A percentile compares a stretch with the other conserved stretches of the same genome.
phyloP scores from a whole-genome alignment of 305 asterid genomes.

The Ajuga reptans region DNA sequence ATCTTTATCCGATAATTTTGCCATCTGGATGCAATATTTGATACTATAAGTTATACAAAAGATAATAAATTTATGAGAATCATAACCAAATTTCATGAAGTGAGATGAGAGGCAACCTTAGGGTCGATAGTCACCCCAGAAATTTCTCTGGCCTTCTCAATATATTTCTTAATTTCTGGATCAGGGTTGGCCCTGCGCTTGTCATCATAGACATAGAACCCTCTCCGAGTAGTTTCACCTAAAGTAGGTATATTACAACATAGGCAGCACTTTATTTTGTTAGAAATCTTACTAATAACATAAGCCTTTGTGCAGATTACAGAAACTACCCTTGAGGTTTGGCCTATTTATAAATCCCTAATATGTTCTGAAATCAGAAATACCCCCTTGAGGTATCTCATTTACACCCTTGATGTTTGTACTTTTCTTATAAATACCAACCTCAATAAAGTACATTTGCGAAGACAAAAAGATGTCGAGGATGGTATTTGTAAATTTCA shows the following conservation, averaged over 20 bases:
- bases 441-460: too few species aligned
- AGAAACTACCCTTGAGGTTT: neutral
- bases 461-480: too few species aligned
- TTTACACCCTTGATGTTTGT: too few species aligned
- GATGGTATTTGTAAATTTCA: too few species aligned
- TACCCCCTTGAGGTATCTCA: too few species aligned
- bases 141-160: slow-evolving; percentile 72
- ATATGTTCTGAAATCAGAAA: neutral
- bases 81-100: neutral
- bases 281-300: neutral
- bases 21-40: slow-evolving; percentile 36
- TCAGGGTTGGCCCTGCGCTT: slow-evolving; percentile 94
- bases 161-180: slow-evolving; percentile 71
- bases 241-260: slow-evolving; percentile 11
- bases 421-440: too few species aligned
- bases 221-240: slow-evolving; percentile 87
- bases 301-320: neutral
- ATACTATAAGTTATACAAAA: neutral
- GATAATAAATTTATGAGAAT: neutral
- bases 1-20: slow-evolving; percentile 68
- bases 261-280: neutral
- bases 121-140: slow-evolving; percentile 77
- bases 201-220: slow-evolving; percentile 70
- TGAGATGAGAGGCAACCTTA: slow-evolving; percentile 42
- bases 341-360: neutral